A percentile compares a stretch with the other conserved stretches of the same genome.
phyloP scores from a whole-genome alignment of 192 early-diverging fungal genomes.

The Gonapodya sp. region DNA sequence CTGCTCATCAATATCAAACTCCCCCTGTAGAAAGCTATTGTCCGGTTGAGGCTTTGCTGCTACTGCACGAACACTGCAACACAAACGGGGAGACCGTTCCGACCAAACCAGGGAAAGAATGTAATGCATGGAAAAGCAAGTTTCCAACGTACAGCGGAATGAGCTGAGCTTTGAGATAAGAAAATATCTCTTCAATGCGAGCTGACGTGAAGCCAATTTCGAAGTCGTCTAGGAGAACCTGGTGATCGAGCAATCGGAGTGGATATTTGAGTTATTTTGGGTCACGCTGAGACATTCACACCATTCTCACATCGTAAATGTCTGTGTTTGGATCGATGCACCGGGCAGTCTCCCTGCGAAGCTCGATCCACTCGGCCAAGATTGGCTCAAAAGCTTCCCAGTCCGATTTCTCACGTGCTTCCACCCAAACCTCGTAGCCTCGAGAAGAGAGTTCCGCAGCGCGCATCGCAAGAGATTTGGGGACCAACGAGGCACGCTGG shows the following conservation, averaged over 20 bases:
- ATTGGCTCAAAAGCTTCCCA: conserved; percentile 25
- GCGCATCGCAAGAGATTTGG: neutral
- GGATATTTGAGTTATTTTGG: neutral
- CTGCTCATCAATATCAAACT: conserved; percentile 29
- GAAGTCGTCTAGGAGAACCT: conserved; percentile 21
- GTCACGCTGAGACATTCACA: neutral
- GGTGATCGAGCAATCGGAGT: neutral
- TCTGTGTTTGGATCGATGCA: conserved; percentile 24
- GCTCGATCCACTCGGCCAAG: conserved; percentile 22
- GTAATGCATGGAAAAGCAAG: neutral
- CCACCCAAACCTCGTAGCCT: conserved; percentile 20
- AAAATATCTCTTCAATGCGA: conserved; percentile 22
- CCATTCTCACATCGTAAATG: conserved; percentile 20
- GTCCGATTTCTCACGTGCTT: conserved; percentile 26
- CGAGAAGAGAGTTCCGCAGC: neutral
- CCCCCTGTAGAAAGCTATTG: conserved; percentile 15
- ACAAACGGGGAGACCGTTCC: neutral
- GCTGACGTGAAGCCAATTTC: conserved; percentile 30
- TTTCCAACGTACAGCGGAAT: conserved; percentile 18
- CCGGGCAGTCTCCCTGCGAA: conserved; percentile 20
- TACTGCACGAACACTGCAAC: conserved; percentile 27
- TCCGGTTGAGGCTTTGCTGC: conserved; percentile 29
- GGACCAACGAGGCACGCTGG: neutral
- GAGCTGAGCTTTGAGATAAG: conserved; percentile 22
- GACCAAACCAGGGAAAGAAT: neutral